These are phyloP conservation scores for Phytophthora macrochlamydospora DNA, from an alignment of 352 stramenopile genomes.

Conservation along the genomic window DNA sequence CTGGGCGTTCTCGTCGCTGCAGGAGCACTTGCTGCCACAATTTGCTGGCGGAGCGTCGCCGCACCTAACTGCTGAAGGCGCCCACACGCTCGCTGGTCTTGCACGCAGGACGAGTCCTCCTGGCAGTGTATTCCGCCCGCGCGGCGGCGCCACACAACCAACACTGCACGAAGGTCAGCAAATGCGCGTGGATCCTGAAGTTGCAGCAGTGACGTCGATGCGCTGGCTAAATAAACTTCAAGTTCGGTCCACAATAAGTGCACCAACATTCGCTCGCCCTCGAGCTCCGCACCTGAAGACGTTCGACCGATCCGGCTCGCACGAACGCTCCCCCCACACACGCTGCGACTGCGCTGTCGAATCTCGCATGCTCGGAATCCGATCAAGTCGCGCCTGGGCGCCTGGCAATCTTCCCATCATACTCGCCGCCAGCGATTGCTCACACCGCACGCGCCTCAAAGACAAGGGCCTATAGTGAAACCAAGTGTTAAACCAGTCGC, in stretches of 20 bases:
- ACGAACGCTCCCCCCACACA: background rate
- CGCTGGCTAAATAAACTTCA: constrained; percentile 18
- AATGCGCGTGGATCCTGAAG: constrained; percentile 2
- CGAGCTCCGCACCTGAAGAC: background rate
- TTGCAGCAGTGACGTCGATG: constrained; percentile 16
- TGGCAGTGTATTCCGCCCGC: background rate
- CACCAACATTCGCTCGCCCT: constrained; percentile 1
- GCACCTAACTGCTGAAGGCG: too few relatives aligned
- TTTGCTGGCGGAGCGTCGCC: too few relatives aligned
- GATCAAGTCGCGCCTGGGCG: background rate
- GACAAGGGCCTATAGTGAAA: background rate
- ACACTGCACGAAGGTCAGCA: constrained; percentile 2
- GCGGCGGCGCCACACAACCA: background rate
- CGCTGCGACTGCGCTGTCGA: background rate
- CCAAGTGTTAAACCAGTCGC: background rate
- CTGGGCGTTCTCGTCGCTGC: too few relatives aligned
- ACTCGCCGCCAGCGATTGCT: background rate
- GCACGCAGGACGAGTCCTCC: too few relatives aligned
- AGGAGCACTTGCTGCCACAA: too few relatives aligned
- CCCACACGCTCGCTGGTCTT: too few relatives aligned
- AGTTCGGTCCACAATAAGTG: constrained; percentile 17
- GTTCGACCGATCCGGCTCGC: background rate
- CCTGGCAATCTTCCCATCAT: constrained; percentile 7
- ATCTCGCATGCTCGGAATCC: background rate
- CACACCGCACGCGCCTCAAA: background rate